Evolutionary conservation across 1,284 basidiomycete species (phyloP).

Genomic region (Lignosus rhinocerotis): DNA sequence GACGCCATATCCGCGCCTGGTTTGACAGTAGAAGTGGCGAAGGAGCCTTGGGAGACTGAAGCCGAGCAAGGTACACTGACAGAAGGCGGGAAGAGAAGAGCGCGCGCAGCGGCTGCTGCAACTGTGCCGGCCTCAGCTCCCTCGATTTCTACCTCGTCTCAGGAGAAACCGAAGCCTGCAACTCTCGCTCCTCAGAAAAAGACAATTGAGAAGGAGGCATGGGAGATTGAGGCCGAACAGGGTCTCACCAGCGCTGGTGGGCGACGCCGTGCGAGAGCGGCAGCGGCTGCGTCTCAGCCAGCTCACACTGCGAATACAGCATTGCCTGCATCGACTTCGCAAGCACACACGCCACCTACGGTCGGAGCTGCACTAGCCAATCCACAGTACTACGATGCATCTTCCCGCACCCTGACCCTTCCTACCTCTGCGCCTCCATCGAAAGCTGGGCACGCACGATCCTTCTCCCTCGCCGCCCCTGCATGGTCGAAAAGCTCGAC

Average conservation of each 20-base stretch:
- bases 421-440: conserved; percentile 58
- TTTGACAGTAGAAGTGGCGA: conserved; percentile 15
- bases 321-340: conserved; percentile 5
- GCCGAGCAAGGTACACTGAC: conserved; percentile 37
- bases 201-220: conserved; percentile 59
- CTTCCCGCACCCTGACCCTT: conserved; percentile 59
- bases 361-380: conserved; percentile 42
- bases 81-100: conserved; percentile 36
- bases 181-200: conserved; percentile 26
- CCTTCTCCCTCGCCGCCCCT: conserved; percentile 55
- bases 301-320: background rate
- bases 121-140: conserved; percentile 10
- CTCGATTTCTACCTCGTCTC: conserved; percentile 12
- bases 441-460: conserved; percentile 53
- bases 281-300: conserved; percentile 25
- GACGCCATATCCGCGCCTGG: background rate
- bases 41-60: conserved; percentile 40
- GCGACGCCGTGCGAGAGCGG: conserved; percentile 60
- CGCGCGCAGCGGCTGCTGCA: conserved; percentile 27
- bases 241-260: conserved; percentile 73
- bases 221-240: conserved; percentile 78
- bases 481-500: conserved; percentile 19
- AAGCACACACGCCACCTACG: conserved; percentile 25
- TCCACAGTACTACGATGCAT: conserved; percentile 58
- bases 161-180: conserved; percentile 6